Evolutionary conservation across 805 yeast genomes (phyloP).

Genomic region (Metschnikowia chrysomelidarum): DNA sequence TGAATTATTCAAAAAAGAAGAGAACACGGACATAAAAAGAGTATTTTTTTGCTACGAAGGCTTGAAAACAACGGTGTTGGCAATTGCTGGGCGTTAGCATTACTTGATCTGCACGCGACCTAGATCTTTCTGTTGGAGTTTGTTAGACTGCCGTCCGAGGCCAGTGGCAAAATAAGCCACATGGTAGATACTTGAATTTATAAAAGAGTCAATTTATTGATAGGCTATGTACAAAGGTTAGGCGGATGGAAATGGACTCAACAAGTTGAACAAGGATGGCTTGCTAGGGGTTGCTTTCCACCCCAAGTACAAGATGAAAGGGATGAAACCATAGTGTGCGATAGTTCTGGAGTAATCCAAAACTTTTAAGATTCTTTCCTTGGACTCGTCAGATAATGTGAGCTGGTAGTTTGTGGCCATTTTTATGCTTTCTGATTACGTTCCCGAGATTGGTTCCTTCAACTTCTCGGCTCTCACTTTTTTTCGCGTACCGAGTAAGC

Average conservation of each 20-base stretch:
- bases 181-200: no score
- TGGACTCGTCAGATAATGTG: constrained; percentile 44
- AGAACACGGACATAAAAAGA: no score
- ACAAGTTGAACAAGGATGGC: constrained; percentile 73
- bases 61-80: no score
- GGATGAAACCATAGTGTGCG: constrained; percentile 97
- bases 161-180: no score
- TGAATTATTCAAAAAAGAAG: no score
- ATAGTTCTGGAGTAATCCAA: constrained; percentile 80
- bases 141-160: no score
- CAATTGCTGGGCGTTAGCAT: no score
- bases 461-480: constrained; percentile 1
- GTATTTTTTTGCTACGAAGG: no score
- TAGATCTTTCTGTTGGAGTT: no score
- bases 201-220: no score
- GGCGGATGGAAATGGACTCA: constrained; percentile 79
- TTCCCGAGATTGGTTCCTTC: background rate
- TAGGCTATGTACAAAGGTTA: constrained; percentile 30
- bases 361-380: constrained; percentile 86
- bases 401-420: constrained; percentile 26
- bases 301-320: constrained; percentile 86
- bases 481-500: background rate
- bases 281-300: constrained; percentile 70
- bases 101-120: no score
- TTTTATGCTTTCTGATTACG: background rate